Evolutionary conservation across 1,139 yeast species (phyloP), one percentile per base, ranked within the genome.

Genomic region (Wickerhamomyces sp.): DNA sequence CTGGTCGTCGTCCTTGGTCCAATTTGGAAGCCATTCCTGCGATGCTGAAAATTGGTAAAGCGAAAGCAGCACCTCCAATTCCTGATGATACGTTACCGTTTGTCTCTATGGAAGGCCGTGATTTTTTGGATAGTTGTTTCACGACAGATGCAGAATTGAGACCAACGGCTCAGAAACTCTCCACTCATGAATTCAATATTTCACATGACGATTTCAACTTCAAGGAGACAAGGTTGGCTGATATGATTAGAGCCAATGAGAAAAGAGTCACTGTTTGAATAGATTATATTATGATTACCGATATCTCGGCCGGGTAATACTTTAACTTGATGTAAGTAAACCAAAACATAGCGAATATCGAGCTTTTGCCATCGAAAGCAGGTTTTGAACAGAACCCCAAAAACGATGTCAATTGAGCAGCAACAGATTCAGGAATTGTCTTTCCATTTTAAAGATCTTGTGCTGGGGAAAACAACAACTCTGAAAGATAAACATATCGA

Each of bases 31-130:
- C 80, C 19, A 82, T 81, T 8, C 82, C 87, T 45, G 91, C 89
- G 2, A 78, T 83, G 73, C 76, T 68, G 44, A 66, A 70, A 46
- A 70, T 82, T 63, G 72, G 97, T 65, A 60, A 84, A 58, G 64
- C 86, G 61, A 51, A 82, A 77, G 58, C 76, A 39, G 94, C 96
- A 0, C 98, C 98, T 3, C 98, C 98, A 0, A 88, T 93, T 37
- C 95, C 96, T 0, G 88, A 82, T 16, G 96, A 88, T 44, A 82
- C 93, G 2, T 59, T 69, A 29, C 77, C 78, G 8, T 61, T 66
- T 46, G 78, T 88, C 35, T 75, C 88, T 4, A 52, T 54, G 4
- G 72, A 64, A 9, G 96, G 95, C 1, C 72, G 75, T 38, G 71
- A 72, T 28, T 91, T 91, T 45, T 63, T 93, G 39, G 78, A 78